phyloP scores from a whole-genome alignment of 805 yeast genomes.

The Cyberlindnera euphorbiiphila region DNA sequence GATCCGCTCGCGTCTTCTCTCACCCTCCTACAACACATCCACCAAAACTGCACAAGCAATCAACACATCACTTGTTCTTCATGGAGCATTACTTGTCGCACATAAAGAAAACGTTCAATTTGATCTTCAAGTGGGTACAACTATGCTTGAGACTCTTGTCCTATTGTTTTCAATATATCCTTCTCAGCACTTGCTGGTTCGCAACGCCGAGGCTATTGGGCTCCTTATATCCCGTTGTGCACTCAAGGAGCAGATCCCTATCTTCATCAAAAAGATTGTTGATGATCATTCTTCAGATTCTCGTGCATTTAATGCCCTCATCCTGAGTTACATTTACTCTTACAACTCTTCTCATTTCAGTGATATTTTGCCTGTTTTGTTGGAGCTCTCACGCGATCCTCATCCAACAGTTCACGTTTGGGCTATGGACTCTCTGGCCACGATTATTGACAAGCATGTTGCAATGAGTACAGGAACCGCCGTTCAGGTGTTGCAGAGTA shows the following conservation, averaged over 20 bases:
- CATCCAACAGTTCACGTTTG: slow-evolving; percentile 81
- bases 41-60: slow-evolving; percentile 48
- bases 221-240: slow-evolving; percentile 38
- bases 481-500: slow-evolving; percentile 37
- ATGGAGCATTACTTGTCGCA: slow-evolving; percentile 39
- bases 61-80: slow-evolving; percentile 62
- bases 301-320: slow-evolving; percentile 54
- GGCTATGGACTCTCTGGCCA: slow-evolving; percentile 56
- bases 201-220: slow-evolving; percentile 60
- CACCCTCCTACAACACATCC: slow-evolving; percentile 33
- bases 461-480: slow-evolving; percentile 42
- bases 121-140: slow-evolving; percentile 37
- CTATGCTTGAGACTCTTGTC: slow-evolving; percentile 49
- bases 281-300: slow-evolving; percentile 59
- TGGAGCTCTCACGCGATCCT: slow-evolving; percentile 68
- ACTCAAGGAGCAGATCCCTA: slow-evolving; percentile 42
- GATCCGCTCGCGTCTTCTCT: slow-evolving; percentile 52
- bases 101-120: slow-evolving; percentile 23
- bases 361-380: slow-evolving; percentile 50
- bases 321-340: slow-evolving; percentile 45
- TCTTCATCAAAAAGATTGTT: slow-evolving; percentile 62
- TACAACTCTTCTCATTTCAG: slow-evolving; percentile 39
- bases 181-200: slow-evolving; percentile 33
- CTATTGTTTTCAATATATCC: slow-evolving; percentile 20
- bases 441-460: slow-evolving; percentile 53